phyloP scores from a whole-genome alignment of 2,329 filamentous ascomycete species.

The Capronia epimyces region DNA sequence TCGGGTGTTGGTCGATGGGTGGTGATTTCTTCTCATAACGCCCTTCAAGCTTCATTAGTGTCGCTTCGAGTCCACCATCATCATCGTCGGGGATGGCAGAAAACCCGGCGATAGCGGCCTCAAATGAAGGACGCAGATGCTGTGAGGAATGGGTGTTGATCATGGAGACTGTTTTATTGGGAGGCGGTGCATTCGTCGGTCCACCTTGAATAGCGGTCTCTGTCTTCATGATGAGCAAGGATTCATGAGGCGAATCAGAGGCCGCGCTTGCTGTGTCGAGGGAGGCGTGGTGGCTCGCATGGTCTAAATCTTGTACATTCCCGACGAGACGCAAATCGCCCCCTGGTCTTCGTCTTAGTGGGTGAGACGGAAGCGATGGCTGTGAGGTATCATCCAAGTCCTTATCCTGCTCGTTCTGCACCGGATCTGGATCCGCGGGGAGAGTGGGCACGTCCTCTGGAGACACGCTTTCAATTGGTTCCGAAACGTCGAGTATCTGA shows the following conservation, averaged over 20 bases:
- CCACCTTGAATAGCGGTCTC: conserved; percentile 16
- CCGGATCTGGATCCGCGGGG: background rate
- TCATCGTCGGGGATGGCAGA: conserved; percentile 84
- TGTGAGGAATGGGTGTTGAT: conserved; percentile 52
- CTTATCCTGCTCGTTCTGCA: background rate
- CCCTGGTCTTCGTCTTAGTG: conserved; percentile 63
- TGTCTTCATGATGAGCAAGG: conserved; percentile 30
- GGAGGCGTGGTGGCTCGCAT: conserved; percentile 35
- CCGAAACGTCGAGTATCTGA: background rate
- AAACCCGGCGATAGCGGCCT: conserved; percentile 79
- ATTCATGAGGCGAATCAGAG: conserved; percentile 29
- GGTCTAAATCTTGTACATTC: conserved; percentile 59
- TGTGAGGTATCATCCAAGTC: background rate
- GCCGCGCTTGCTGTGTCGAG: conserved; percentile 35
- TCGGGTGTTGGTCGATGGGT: conserved; percentile 22
- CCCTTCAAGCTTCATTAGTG: conserved; percentile 84
- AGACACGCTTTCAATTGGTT: background rate
- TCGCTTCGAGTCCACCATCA: conserved; percentile 87
- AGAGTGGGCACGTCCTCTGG: background rate
- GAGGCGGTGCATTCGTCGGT: conserved; percentile 25
- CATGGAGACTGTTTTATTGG: conserved; percentile 38
- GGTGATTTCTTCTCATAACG: conserved; percentile 59
- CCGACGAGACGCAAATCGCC: conserved; percentile 66
- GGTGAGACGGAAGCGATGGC: conserved; percentile 37
- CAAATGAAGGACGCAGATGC: conserved; percentile 65